A percentile compares a stretch with the other conserved stretches of the same genome.
Conservation (phyloP, 2,329 filamentous ascomycete genomes). For the Phaeosphaeriaceae sp. region DNA sequence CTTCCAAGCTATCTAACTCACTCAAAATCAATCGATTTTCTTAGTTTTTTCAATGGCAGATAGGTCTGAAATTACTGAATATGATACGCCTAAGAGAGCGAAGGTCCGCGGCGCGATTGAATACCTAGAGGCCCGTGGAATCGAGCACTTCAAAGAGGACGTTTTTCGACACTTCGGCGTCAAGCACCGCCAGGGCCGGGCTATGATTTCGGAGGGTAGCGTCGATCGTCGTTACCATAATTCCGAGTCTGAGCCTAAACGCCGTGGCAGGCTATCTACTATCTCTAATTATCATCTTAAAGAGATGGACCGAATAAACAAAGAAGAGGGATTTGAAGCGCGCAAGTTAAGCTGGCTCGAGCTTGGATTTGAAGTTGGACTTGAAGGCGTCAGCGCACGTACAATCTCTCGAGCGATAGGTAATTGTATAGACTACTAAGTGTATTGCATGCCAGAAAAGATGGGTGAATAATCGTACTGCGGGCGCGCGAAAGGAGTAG, state of each 20-base stretch:
- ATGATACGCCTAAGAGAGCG: conserved; percentile 6
- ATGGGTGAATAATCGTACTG: not conserved
- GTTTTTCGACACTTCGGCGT: conserved; percentile 4
- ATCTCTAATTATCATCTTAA: not conserved
- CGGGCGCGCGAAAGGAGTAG: not conserved
- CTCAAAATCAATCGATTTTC: not conserved
- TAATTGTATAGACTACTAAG: conserved; percentile 4
- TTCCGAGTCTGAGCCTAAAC: not conserved
- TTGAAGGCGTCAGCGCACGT: not conserved
- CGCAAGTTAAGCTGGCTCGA: conserved; percentile 1
- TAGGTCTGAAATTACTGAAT: not conserved
- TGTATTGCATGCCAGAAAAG: conserved; percentile 9
- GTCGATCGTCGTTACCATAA: conserved; percentile 2
- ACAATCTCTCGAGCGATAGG: not conserved
- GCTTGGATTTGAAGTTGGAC: not conserved
- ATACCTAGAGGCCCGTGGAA: conserved; percentile 1
- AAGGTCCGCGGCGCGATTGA: conserved; percentile 1
- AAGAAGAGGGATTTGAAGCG: conserved; percentile 6
- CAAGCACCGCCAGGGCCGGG: conserved; percentile 2
- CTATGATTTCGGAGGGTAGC: conserved; percentile 1
- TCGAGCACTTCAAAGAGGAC: conserved; percentile 1
- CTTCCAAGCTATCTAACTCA: too few species aligned
- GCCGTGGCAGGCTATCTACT: not conserved
- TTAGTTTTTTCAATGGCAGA: not conserved
- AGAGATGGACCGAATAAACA: conserved; percentile 3